phyloP scores from a whole-genome alignment of 73 alveolate genomes.

The Paramecium biaurelia region DNA sequence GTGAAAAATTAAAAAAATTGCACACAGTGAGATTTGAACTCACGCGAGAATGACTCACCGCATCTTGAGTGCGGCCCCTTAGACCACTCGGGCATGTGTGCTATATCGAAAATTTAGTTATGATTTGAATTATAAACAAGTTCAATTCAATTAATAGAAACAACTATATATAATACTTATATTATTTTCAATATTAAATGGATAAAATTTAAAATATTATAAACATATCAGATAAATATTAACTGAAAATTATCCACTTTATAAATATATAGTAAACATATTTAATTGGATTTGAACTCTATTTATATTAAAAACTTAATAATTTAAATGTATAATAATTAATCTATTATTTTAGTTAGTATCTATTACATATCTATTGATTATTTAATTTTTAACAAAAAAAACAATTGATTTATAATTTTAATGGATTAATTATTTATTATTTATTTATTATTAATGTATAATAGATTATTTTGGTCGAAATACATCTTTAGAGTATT shows the following conservation, averaged over 20 bases:
- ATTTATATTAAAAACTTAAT: too few species aligned
- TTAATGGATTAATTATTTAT: not conserved
- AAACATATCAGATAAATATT: too few species aligned
- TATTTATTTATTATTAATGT: not conserved
- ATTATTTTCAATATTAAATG: too few species aligned
- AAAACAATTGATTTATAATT: too few species aligned
- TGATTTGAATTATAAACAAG: not conserved
- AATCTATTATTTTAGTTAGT: too few species aligned
- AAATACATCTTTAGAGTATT: conserved; percentile 1
- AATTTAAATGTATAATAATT: too few species aligned
- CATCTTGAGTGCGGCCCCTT: conserved; percentile 65
- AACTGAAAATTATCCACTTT: too few species aligned
- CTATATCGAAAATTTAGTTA: not conserved
- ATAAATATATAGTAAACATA: too few species aligned
- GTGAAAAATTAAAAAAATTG: not conserved
- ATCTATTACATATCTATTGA: too few species aligned
- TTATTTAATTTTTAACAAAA: too few species aligned
- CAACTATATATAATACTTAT: not conserved
- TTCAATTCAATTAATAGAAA: not conserved
- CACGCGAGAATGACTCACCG: conserved; percentile 63
- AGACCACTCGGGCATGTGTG: conserved; percentile 64
- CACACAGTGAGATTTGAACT: conserved; percentile 57
- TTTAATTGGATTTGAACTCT: too few species aligned
- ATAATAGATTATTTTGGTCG: conserved; percentile 9
- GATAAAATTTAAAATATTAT: too few species aligned